Percentiles rank a stretch among this genome's conserved stretches.
Conservation (phyloP, 192 early-diverging fungal genomes). For the Anaeromyces robustus region DNA sequence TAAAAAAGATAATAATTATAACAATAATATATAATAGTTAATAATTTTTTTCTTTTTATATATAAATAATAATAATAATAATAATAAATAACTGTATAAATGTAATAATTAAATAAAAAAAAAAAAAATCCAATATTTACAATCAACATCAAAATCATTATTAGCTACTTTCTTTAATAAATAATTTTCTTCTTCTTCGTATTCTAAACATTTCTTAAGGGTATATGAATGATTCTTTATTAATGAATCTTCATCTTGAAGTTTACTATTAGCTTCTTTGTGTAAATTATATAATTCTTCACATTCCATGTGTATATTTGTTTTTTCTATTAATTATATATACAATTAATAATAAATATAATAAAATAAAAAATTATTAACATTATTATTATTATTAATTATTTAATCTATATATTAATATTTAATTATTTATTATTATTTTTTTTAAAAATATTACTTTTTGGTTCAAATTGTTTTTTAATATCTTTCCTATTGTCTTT, state of each 20-base stretch:
- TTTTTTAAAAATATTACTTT: too few relatives aligned
- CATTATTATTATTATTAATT: too few relatives aligned
- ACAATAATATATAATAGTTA: too few relatives aligned
- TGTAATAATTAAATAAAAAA: too few relatives aligned
- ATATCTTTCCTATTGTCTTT: neutral
- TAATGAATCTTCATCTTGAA: neutral
- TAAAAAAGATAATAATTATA: too few relatives aligned
- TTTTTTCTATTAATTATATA: too few relatives aligned
- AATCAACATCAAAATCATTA: neutral
- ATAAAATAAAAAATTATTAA: too few relatives aligned
- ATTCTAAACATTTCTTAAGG: neutral
- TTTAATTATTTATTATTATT: too few relatives aligned
- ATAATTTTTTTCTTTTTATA: too few relatives aligned
- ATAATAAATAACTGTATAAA: neutral
- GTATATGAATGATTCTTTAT: neutral
- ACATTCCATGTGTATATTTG: neutral
- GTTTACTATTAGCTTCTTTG: neutral
- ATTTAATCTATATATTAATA: too few relatives aligned
- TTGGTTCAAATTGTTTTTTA: too few relatives aligned
- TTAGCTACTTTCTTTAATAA: neutral
- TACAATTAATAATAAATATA: too few relatives aligned
- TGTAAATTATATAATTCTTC: neutral
- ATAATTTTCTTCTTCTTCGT: neutral
- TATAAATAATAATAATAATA: neutral
- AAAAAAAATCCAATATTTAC: neutral